phyloP scores from a whole-genome alignment of 1,284 basidiomycete genomes.

The Puccinia coronata region DNA sequence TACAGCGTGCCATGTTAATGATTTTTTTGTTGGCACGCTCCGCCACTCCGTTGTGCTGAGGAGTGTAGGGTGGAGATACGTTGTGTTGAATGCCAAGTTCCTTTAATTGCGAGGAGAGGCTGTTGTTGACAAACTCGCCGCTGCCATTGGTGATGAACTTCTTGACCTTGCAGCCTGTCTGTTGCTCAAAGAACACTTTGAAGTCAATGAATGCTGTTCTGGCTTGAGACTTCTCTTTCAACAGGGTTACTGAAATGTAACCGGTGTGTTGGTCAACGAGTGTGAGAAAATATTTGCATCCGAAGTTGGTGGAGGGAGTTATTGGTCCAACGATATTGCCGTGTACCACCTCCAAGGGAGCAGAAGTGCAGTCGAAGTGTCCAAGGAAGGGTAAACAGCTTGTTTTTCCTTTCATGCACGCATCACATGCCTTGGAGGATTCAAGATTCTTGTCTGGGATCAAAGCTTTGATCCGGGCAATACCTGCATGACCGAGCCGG shows the following conservation, averaged over 20 bases:
- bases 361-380: neutral
- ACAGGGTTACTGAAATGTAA: neutral
- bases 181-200: neutral
- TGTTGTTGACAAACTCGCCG: too few species aligned
- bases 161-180: neutral
- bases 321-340: neutral
- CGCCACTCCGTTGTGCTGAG: conserved; percentile 7
- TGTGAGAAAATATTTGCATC: neutral
- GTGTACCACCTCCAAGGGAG: neutral
- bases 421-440: neutral
- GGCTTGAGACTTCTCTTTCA: neutral
- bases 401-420: neutral
- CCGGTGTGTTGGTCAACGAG: too few species aligned
- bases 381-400: neutral
- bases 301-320: neutral
- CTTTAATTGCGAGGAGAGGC: too few species aligned
- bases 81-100: too few species aligned
- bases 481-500: neutral
- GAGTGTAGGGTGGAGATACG: neutral
- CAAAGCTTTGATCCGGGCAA: neutral
- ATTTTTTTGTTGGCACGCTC: too few species aligned
- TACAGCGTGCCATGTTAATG: conserved; percentile 7
- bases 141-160: neutral
- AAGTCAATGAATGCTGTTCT: neutral
- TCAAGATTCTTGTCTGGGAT: neutral